Evolutionary conservation across 768 basidiomycete genomes (phyloP).

Genomic region (Stropharia rugosoannulata): DNA sequence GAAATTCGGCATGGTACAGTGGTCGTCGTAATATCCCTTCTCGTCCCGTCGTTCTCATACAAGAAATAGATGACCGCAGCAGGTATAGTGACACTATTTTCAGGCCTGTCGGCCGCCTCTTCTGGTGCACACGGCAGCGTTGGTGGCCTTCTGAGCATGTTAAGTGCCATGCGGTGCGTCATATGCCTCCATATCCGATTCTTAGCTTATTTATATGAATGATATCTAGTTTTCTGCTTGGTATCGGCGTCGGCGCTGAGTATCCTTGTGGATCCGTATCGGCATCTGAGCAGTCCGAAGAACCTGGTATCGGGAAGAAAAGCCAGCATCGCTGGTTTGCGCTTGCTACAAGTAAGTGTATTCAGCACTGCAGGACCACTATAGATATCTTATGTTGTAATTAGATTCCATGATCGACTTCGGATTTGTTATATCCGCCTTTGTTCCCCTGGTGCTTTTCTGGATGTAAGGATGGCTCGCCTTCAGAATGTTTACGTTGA

Average conservation of each 20-base stretch:
- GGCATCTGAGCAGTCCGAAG: conserved; percentile 88
- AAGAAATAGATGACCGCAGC: conserved; percentile 65
- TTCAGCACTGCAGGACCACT: neutral
- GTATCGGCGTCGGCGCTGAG: conserved; percentile 86
- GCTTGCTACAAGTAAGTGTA: conserved; percentile 76
- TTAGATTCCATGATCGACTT: conserved; percentile 83
- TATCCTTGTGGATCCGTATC: conserved; percentile 92
- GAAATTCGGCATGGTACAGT: conserved; percentile 82
- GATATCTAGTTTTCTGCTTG: conserved; percentile 72
- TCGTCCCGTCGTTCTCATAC: neutral
- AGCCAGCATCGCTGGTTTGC: conserved; percentile 87
- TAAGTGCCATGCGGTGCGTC: conserved; percentile 71
- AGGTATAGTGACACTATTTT: conserved; percentile 82
- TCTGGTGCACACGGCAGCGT: conserved; percentile 73
- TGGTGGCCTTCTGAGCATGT: conserved; percentile 73
- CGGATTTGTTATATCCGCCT: conserved; percentile 77
- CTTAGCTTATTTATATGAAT: neutral
- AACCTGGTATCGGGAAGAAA: conserved; percentile 71
- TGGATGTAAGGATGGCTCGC: conserved; percentile 67
- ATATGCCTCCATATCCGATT: neutral
- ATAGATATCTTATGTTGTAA: neutral
- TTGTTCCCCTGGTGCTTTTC: conserved; percentile 81
- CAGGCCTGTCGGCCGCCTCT: conserved; percentile 79
- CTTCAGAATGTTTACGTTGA: neutral
- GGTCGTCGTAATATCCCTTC: neutral